These are phyloP conservation scores for Sclerotinia nivalis DNA, from an alignment of 2,329 filamentous ascomycete species.

Conservation along the genomic window DNA sequence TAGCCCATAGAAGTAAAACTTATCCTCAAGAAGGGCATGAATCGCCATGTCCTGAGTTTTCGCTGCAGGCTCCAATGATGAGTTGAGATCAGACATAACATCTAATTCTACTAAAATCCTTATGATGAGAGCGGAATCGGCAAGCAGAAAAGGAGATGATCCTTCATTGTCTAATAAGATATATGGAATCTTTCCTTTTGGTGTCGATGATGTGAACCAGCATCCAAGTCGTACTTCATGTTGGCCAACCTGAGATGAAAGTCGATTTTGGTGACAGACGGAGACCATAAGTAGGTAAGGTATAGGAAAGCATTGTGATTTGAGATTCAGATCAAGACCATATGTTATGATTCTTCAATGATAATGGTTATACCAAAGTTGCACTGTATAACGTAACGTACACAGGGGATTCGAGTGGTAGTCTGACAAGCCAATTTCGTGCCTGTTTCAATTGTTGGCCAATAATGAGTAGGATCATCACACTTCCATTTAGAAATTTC, in stretches of 20 bases:
- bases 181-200: slow-evolving; percentile 63
- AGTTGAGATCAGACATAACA: slow-evolving; percentile 52
- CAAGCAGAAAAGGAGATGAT: slow-evolving; percentile 37
- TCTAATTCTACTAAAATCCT: slow-evolving; percentile 47
- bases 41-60: slow-evolving; percentile 54
- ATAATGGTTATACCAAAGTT: background rate
- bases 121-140: slow-evolving; percentile 59
- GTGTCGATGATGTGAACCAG: slow-evolving; percentile 50
- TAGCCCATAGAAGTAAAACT: slow-evolving; percentile 58
- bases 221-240: slow-evolving; percentile 49
- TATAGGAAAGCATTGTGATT: too few species aligned
- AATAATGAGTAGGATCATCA: background rate
- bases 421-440: slow-evolving; percentile 11
- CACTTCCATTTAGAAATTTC: too few species aligned
- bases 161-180: background rate
- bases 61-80: slow-evolving; percentile 43
- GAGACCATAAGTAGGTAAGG: slow-evolving; percentile 44
- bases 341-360: background rate
- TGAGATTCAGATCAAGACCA: background rate
- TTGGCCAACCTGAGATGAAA: slow-evolving; percentile 57
- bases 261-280: slow-evolving; percentile 64
- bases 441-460: background rate
- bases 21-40: slow-evolving; percentile 59
- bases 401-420: background rate
- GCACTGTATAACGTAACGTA: slow-evolving; percentile 5